These are phyloP conservation scores for Medicago ruthenica DNA, from an alignment of 306 rosid species.

Conservation along the genomic window DNA sequence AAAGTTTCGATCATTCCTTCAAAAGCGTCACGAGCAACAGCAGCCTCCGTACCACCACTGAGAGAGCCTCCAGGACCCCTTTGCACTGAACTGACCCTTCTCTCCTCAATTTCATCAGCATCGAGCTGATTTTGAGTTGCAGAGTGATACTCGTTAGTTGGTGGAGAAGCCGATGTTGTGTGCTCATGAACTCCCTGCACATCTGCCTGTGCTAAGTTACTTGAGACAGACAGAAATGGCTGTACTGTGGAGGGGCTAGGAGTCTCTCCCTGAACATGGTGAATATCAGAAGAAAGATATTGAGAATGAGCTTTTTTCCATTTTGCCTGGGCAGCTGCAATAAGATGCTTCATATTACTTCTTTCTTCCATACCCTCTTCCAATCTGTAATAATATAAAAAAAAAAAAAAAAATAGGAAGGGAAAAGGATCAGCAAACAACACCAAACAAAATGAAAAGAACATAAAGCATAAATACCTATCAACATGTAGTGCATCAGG, in stretches of 20 bases:
- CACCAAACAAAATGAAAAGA: constrained; percentile 9
- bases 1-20: constrained; percentile 99
- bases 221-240: constrained; percentile 57
- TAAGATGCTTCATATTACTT: constrained; percentile 74
- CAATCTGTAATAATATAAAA: constrained; percentile 50
- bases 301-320: constrained; percentile 78
- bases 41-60: constrained; percentile 98
- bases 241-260: constrained; percentile 79
- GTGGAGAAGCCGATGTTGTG: constrained; percentile 64
- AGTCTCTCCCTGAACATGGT: constrained; percentile 61
- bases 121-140: constrained; percentile 64
- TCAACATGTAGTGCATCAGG: constrained; percentile 58
- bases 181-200: constrained; percentile 61
- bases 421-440: constrained; percentile 31
- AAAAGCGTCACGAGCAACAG: constrained; percentile 99
- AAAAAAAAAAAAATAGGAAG: constrained; percentile 19
- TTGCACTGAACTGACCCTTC: constrained; percentile 75
- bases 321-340: constrained; percentile 96
- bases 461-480: constrained; percentile 57
- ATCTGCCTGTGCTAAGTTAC: constrained; percentile 59
- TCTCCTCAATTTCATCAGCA: constrained; percentile 75
- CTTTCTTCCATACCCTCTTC: constrained; percentile 62
- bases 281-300: constrained; percentile 54
- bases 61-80: constrained; percentile 74
- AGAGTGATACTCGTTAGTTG: constrained; percentile 57